Conservation (phyloP, 768 basidiomycete genomes). For the Aureoboletus auriporus region DNA sequence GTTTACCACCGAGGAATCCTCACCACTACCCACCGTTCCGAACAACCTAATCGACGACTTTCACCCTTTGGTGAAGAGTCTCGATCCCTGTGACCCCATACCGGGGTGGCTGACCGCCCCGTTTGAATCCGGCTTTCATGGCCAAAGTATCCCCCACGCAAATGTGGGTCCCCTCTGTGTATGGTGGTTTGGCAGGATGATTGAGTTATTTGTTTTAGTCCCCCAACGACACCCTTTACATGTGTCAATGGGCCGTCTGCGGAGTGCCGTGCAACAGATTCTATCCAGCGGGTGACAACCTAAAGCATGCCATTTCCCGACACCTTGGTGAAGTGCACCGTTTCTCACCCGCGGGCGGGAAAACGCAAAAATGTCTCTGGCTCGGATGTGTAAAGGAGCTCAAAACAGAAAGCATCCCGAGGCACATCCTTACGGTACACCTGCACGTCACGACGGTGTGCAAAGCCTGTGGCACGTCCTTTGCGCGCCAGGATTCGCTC, state of each 20-base stretch:
- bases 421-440: slow-evolving; percentile 23
- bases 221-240: background rate
- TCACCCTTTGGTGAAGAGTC: background rate
- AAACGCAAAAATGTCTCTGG: slow-evolving; percentile 15
- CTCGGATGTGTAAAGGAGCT: slow-evolving; percentile 15
- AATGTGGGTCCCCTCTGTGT: slow-evolving; percentile 1
- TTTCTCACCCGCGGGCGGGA: slow-evolving; percentile 4
- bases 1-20: background rate
- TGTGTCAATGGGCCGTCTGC: slow-evolving; percentile 10
- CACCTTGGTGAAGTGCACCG: slow-evolving; percentile 9
- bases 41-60: background rate
- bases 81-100: background rate
- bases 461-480: slow-evolving; percentile 15
- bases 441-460: slow-evolving; percentile 12
- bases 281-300: background rate
- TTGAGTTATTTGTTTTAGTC: background rate
- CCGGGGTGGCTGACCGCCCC: too few species aligned
- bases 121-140: background rate
- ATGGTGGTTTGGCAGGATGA: background rate
- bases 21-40: background rate
- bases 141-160: background rate
- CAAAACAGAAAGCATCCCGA: slow-evolving; percentile 23
- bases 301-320: slow-evolving; percentile 10
- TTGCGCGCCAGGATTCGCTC: slow-evolving; percentile 26
- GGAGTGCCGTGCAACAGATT: slow-evolving; percentile 4